phyloP scores from a whole-genome alignment of 108 stramenopile species.

The Fistulifera pelliculosa region DNA sequence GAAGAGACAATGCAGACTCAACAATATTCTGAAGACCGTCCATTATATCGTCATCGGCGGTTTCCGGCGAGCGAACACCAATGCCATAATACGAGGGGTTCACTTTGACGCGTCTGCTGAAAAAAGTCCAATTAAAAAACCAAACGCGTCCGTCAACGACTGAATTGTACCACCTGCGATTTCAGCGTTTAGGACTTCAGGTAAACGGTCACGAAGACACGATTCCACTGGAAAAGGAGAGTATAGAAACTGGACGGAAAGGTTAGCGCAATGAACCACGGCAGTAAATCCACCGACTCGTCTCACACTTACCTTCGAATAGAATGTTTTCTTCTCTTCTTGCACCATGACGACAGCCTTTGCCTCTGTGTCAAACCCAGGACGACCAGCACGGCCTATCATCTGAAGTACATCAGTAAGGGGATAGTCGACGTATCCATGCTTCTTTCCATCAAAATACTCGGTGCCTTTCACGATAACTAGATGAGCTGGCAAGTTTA shows the following conservation, averaged over 20 bases:
- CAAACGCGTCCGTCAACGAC: constrained; percentile 68
- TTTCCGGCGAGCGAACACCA: constrained; percentile 10
- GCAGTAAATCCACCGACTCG: too few relatives aligned
- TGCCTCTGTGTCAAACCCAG: constrained; percentile 91
- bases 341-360: constrained; percentile 92
- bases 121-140: constrained; percentile 97
- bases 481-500: constrained; percentile 85
- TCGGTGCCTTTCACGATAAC: constrained; percentile 93
- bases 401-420: constrained; percentile 99
- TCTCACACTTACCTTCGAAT: constrained; percentile 53
- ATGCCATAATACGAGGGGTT: constrained; percentile 97
- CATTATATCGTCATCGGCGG: constrained; percentile 55
- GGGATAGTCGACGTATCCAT: constrained; percentile 96
- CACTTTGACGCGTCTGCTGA: constrained; percentile 78
- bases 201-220: constrained; percentile 67
- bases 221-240: constrained; percentile 98
- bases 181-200: constrained; percentile 96
- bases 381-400: constrained; percentile 90
- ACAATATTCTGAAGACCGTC: constrained; percentile 53
- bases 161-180: constrained; percentile 80
- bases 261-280: constrained; percentile 1
- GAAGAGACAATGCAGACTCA: constrained; percentile 40
- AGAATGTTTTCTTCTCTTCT: constrained; percentile 94
- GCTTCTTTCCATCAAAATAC: constrained; percentile 92
- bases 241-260: constrained; percentile 83